phyloP scores from a whole-genome alignment of 768 basidiomycete species.

The Suillus fuscotomentosus region DNA sequence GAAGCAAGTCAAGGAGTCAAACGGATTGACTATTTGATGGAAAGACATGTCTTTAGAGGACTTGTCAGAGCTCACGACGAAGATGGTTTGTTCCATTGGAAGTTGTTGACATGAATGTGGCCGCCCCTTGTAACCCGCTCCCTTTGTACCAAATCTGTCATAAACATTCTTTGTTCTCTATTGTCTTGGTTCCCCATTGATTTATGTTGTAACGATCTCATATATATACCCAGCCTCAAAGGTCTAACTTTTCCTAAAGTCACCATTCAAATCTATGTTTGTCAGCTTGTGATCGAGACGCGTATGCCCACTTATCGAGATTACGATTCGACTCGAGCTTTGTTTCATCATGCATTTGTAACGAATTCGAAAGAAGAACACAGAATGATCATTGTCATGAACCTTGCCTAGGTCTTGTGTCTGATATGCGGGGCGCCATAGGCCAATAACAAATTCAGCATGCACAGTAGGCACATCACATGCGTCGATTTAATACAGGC shows the following conservation, averaged over 20 bases:
- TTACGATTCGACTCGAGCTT: background rate
- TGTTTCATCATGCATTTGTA: background rate
- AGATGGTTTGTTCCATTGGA: constrained; percentile 31
- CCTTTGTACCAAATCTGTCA: background rate
- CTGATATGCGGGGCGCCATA: background rate
- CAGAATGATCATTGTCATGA: background rate
- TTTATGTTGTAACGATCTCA: background rate
- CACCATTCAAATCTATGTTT: background rate
- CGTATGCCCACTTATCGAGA: background rate
- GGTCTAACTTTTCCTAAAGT: background rate
- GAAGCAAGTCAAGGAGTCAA: constrained; percentile 39
- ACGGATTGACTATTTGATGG: constrained; percentile 37
- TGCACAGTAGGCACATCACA: background rate
- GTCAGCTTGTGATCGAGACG: background rate
- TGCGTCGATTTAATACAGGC: background rate
- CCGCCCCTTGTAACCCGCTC: background rate
- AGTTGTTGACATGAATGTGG: constrained; percentile 20
- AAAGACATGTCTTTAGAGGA: constrained; percentile 36
- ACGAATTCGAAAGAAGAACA: background rate
- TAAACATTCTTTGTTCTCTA: background rate
- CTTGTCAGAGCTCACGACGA: constrained; percentile 29
- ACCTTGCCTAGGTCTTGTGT: background rate
- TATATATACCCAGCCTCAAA: background rate
- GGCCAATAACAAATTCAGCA: background rate
- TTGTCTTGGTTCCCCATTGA: background rate